These are phyloP conservation scores for Coemansia aciculifera DNA, from an alignment of 192 early-diverging fungal species.

Conservation along the genomic window DNA sequence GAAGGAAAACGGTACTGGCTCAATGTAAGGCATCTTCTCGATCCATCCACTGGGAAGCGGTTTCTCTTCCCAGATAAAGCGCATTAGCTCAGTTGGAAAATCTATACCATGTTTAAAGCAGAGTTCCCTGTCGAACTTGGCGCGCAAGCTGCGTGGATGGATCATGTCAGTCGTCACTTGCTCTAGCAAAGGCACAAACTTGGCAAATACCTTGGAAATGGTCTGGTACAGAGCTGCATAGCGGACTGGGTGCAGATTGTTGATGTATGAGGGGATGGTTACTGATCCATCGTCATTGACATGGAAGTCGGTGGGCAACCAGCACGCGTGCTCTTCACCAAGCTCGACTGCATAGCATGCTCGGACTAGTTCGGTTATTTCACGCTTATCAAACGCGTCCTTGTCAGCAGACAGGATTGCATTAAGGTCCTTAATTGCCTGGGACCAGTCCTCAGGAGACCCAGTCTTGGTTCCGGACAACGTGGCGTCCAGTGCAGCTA, in stretches of 20 bases:
- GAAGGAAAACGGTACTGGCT: too few relatives aligned
- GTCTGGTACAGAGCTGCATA: too few relatives aligned
- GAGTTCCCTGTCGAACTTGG: not conserved
- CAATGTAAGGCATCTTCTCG: not conserved
- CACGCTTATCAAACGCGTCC: not conserved
- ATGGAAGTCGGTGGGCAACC: too few relatives aligned
- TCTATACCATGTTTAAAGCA: not conserved
- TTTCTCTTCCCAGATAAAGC: not conserved
- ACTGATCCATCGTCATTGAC: too few relatives aligned
- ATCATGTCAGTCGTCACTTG: constrained; percentile 23
- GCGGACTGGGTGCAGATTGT: too few relatives aligned
- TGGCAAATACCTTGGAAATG: too few relatives aligned
- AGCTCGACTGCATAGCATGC: constrained; percentile 1
- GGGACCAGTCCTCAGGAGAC: not conserved
- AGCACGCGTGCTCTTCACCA: too few relatives aligned
- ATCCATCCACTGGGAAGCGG: not conserved
- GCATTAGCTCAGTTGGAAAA: not conserved
- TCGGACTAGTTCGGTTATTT: constrained; percentile 12
- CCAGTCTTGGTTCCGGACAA: not conserved
- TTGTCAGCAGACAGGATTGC: not conserved
- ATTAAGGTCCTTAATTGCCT: not conserved
- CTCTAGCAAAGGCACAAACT: constrained; percentile 35
- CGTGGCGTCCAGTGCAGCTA: not conserved
- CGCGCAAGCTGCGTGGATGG: not conserved
- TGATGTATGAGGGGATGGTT: too few relatives aligned